These are phyloP conservation scores for Fomitopsis betulina DNA, from an alignment of 1,284 basidiomycete species.

Conservation along the genomic window DNA sequence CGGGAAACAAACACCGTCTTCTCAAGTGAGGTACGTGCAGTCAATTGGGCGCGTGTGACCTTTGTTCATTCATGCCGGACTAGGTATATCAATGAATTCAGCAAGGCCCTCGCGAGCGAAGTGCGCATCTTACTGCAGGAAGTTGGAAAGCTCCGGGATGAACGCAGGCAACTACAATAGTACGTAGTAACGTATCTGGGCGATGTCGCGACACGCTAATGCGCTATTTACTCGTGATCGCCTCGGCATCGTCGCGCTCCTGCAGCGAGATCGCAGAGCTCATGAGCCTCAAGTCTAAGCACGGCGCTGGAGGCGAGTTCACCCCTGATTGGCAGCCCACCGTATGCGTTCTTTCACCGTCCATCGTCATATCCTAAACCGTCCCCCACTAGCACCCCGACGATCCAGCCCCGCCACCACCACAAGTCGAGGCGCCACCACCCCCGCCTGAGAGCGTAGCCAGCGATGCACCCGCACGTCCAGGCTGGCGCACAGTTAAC, in stretches of 20 bases:
- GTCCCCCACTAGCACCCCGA: constrained; percentile 9
- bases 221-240: background rate
- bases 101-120: constrained; percentile 33
- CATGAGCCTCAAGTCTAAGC: constrained; percentile 72
- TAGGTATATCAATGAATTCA: constrained; percentile 65
- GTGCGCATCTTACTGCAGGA: constrained; percentile 48
- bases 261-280: constrained; percentile 70
- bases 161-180: constrained; percentile 66
- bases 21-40: background rate
- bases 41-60: background rate
- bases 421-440: constrained; percentile 16
- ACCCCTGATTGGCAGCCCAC: constrained; percentile 60
- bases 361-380: background rate
- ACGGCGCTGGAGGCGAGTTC: constrained; percentile 66
- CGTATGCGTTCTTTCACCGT: constrained; percentile 27
- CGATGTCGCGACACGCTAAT: background rate
- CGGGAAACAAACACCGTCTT: background rate
- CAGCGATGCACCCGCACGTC: constrained; percentile 47
- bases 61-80: background rate
- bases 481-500: constrained; percentile 68
- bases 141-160: constrained; percentile 72
- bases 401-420: constrained; percentile 12
- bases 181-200: constrained; percentile 31
- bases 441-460: constrained; percentile 27
- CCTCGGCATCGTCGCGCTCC: background rate